Conservation (phyloP, 495 filamentous ascomycete genomes). For the Penicillium odoratum region DNA sequence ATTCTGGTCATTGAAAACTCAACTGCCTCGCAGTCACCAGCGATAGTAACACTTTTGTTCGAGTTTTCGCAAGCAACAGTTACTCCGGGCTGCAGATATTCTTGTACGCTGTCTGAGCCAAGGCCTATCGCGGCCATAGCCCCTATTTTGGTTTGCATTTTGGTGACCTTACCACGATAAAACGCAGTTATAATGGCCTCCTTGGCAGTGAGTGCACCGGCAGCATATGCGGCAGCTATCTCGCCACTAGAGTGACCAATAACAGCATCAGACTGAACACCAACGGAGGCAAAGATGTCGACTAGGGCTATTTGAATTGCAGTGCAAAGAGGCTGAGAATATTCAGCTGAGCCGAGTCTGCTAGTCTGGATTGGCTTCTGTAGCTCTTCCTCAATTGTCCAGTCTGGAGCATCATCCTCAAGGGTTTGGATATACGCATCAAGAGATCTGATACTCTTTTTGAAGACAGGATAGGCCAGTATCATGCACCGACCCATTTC, state of each 20-base stretch:
- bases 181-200: conserved; percentile 39
- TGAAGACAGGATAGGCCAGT: conserved; percentile 18
- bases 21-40: conserved; percentile 38
- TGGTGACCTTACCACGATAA: conserved; percentile 28
- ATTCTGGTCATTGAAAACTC: conserved; percentile 36
- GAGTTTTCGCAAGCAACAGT: conserved; percentile 26
- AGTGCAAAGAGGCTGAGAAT: conserved; percentile 41
- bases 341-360: conserved; percentile 20
- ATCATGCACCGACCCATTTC: conserved; percentile 39
- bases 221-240: conserved; percentile 62
- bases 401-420: conserved; percentile 11
- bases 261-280: conserved; percentile 46
- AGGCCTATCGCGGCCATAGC: conserved; percentile 51
- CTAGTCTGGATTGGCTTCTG: neutral
- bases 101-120: conserved; percentile 9
- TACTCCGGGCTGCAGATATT: conserved; percentile 4
- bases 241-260: conserved; percentile 65
- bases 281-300: conserved; percentile 42
- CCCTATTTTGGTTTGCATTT: conserved; percentile 4
- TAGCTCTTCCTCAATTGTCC: conserved; percentile 3
- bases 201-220: conserved; percentile 44
- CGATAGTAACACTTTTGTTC: conserved; percentile 25
- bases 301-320: conserved; percentile 55
- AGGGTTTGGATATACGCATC: conserved; percentile 17
- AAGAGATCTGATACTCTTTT: conserved; percentile 16